phyloP scores from a whole-genome alignment of 2,329 filamentous ascomycete species.

The Colletotrichum tropicicola region DNA sequence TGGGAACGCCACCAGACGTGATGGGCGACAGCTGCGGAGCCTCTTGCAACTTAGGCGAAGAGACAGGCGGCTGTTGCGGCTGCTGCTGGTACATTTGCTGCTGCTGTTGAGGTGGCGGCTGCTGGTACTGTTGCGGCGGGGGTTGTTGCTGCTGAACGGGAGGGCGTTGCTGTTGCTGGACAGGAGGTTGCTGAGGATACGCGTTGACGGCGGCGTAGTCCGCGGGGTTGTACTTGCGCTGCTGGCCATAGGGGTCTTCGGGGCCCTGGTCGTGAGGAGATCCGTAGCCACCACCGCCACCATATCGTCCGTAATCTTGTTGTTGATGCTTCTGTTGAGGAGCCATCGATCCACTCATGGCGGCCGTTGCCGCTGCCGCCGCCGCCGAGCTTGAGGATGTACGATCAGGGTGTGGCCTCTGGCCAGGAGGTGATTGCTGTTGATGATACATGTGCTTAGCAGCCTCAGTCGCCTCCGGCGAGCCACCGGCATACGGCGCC shows the following conservation, averaged over 20 bases:
- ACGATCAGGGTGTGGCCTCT: slow-evolving; percentile 62
- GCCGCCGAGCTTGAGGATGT: slow-evolving; percentile 61
- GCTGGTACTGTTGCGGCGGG: slow-evolving; percentile 35
- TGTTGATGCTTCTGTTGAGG: slow-evolving; percentile 39
- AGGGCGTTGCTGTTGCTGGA: slow-evolving; percentile 43
- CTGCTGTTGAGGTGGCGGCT: slow-evolving; percentile 38
- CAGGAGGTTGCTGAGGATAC: slow-evolving; percentile 44
- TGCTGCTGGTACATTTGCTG: slow-evolving; percentile 39
- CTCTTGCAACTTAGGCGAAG: slow-evolving; percentile 27
- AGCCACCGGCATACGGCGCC: slow-evolving; percentile 37
- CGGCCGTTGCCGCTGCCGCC: slow-evolving; percentile 64
- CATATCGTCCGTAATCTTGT: slow-evolving; percentile 45
- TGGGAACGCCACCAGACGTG: slow-evolving; percentile 24
- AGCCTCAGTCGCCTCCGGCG: slow-evolving; percentile 66
- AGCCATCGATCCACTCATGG: slow-evolving; percentile 62
- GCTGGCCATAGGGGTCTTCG: slow-evolving; percentile 49
- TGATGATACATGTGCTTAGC: slow-evolving; percentile 69
- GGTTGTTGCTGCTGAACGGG: slow-evolving; percentile 41
- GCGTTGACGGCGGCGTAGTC: slow-evolving; percentile 74
- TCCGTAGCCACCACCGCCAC: slow-evolving; percentile 37
- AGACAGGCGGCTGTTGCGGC: slow-evolving; percentile 25
- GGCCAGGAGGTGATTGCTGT: slow-evolving; percentile 55
- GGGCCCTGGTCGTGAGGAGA: slow-evolving; percentile 36
- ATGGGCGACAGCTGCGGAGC: slow-evolving; percentile 38
- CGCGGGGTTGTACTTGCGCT: slow-evolving; percentile 79